Conservation (phyloP, 768 basidiomycete genomes). For the Phlebiopsis flavidoalba region DNA sequence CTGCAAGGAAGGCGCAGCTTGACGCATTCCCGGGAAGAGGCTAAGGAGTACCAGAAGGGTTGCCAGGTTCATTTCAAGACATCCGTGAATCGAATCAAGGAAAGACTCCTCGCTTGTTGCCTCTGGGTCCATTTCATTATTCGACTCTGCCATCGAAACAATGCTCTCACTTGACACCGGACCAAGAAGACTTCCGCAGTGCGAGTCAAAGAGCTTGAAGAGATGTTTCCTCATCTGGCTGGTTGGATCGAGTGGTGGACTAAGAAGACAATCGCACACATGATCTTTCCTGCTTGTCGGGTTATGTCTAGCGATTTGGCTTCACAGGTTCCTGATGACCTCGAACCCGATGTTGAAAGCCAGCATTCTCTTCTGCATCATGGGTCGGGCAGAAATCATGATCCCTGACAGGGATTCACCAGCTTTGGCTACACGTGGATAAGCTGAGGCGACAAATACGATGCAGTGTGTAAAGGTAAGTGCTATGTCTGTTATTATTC, state of each 20-base stretch:
- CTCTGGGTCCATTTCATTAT: background rate
- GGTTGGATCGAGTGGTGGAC: background rate
- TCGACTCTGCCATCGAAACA: background rate
- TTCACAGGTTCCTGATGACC: background rate
- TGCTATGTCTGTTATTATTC: too few species aligned
- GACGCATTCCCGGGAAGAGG: background rate
- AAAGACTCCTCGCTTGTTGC: background rate
- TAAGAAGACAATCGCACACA: background rate
- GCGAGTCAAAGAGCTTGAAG: background rate
- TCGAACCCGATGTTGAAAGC: background rate
- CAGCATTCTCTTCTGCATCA: slow-evolving; percentile 2
- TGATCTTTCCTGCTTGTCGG: slow-evolving; percentile 1
- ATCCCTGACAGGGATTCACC: background rate
- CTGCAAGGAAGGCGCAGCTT: background rate
- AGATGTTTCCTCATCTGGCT: background rate
- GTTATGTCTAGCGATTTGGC: background rate
- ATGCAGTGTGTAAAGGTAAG: too few species aligned
- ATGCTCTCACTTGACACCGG: background rate
- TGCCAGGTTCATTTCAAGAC: background rate
- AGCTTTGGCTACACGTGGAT: too few species aligned
- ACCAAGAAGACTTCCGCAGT: background rate
- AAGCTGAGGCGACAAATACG: too few species aligned
- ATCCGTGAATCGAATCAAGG: background rate
- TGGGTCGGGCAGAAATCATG: background rate
- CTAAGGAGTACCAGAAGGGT: background rate